Conservation (phyloP, 225 moss, liverwort and hornwort species). For the Sphagnum contortum region DNA sequence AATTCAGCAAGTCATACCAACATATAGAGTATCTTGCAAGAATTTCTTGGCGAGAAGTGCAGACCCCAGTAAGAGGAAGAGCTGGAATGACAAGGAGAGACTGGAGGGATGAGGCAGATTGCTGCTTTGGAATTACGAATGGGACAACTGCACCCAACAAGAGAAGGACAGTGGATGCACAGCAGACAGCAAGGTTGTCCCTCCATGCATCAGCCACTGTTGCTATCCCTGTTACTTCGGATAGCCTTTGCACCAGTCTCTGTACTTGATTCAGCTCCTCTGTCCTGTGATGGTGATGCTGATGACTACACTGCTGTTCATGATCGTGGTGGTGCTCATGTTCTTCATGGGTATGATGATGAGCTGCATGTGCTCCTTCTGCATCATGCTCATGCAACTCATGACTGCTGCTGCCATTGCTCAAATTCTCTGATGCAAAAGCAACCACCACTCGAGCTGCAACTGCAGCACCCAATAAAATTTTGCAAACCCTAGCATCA, state of each 20-base stretch:
- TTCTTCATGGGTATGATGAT: slow-evolving; percentile 17
- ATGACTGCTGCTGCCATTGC: slow-evolving; percentile 17
- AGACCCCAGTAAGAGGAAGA: slow-evolving; percentile 83
- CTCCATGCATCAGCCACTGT: slow-evolving; percentile 70
- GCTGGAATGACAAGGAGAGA: slow-evolving; percentile 68
- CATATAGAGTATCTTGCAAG: no score
- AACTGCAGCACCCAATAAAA: slow-evolving; percentile 37
- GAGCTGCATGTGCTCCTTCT: slow-evolving; percentile 8
- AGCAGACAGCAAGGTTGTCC: slow-evolving; percentile 63
- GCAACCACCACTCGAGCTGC: slow-evolving; percentile 51
- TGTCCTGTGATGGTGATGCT: slow-evolving; percentile 30
- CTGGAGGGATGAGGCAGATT: slow-evolving; percentile 42
- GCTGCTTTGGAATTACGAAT: slow-evolving; percentile 34
- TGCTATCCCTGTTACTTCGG: slow-evolving; percentile 53
- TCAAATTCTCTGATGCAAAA: slow-evolving; percentile 32
- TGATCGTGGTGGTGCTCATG: slow-evolving; percentile 26
- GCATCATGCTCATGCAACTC: slow-evolving; percentile 11
- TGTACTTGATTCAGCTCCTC: slow-evolving; percentile 55
- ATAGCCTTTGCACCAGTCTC: slow-evolving; percentile 43
- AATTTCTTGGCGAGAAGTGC: slow-evolving; percentile 1
- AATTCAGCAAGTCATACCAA: no score
- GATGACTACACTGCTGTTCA: slow-evolving; percentile 21
- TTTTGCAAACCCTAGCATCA: slow-evolving; percentile 20
- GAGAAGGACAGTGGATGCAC: slow-evolving; percentile 63
- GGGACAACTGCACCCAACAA: slow-evolving; percentile 62